A percentile compares a stretch with the other conserved stretches of the same genome.
Conservation (phyloP, 2,329 filamentous ascomycete species). For the Beauveria australis region DNA sequence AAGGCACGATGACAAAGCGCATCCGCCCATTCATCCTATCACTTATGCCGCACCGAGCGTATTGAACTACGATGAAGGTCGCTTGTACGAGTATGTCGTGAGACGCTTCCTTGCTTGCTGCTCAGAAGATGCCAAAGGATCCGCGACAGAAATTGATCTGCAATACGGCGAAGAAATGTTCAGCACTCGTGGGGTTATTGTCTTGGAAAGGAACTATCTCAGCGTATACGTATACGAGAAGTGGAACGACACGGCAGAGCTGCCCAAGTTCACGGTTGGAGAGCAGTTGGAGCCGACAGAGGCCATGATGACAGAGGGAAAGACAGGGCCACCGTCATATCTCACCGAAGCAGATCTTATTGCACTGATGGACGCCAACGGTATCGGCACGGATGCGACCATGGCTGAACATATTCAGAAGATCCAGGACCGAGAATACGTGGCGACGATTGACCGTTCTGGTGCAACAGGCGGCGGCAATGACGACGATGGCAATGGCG, state of each 20-base stretch:
- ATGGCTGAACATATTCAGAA: conserved; percentile 99
- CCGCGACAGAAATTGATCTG: conserved; percentile 77
- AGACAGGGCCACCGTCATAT: conserved; percentile 76
- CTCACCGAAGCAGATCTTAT: conserved; percentile 94
- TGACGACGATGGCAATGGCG: conserved; percentile 23
- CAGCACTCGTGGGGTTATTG: conserved; percentile 71
- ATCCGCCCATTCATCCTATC: conserved; percentile 94
- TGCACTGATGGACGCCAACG: conserved; percentile 95
- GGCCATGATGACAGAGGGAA: conserved; percentile 83
- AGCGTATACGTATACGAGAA: conserved; percentile 95
- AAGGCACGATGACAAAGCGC: conserved; percentile 88
- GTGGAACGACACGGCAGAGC: conserved; percentile 79
- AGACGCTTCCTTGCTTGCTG: conserved; percentile 92
- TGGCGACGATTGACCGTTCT: conserved; percentile 50
- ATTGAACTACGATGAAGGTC: conserved; percentile 57
- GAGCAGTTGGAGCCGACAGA: conserved; percentile 84
- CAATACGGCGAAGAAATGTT: conserved; percentile 78
- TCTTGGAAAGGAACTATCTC: conserved; percentile 84
- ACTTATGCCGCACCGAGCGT: conserved; percentile 66
- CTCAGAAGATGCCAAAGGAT: conserved; percentile 84
- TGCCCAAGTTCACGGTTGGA: conserved; percentile 71
- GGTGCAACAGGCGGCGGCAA: conserved; percentile 28
- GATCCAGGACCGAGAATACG: conserved; percentile 86
- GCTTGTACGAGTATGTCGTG: conserved; percentile 86
- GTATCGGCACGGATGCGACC: conserved; percentile 95